phyloP scores from a whole-genome alignment of 345 rosid genomes.

The Citrus sp. region DNA sequence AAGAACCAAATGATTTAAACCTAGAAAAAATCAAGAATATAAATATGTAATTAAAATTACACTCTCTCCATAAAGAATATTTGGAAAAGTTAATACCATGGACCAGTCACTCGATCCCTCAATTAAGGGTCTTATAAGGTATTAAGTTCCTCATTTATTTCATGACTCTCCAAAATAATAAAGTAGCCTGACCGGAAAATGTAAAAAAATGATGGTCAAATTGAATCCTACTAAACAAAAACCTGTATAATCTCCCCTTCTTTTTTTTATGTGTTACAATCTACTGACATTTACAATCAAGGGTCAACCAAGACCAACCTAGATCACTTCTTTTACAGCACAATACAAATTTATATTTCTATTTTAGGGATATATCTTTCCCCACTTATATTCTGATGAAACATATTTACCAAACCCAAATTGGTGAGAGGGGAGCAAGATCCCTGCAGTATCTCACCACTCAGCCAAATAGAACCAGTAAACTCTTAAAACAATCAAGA shows the following conservation, averaged over 20 bases:
- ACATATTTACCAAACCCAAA: too few species aligned
- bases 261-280: too few species aligned
- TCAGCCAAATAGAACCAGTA: too few species aligned
- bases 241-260: too few species aligned
- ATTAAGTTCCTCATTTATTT: neutral
- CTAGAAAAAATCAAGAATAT: neutral
- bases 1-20: neutral
- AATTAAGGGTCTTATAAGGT: neutral
- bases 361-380: too few species aligned
- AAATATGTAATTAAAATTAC: neutral
- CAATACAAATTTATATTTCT: too few species aligned
- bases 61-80: neutral
- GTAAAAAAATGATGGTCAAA: neutral
- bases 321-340: too few species aligned
- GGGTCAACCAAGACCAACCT: too few species aligned
- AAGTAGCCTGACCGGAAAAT: neutral
- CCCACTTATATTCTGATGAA: too few species aligned
- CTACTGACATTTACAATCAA: too few species aligned
- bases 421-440: too few species aligned
- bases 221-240: neutral
- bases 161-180: conserved; percentile 1
- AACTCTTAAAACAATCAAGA: neutral
- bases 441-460: too few species aligned
- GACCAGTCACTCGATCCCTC: neutral
- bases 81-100: neutral